Evolutionary conservation across 1,284 basidiomycete genomes (phyloP).

Genomic region (Phellopilus nigrolimitatus): DNA sequence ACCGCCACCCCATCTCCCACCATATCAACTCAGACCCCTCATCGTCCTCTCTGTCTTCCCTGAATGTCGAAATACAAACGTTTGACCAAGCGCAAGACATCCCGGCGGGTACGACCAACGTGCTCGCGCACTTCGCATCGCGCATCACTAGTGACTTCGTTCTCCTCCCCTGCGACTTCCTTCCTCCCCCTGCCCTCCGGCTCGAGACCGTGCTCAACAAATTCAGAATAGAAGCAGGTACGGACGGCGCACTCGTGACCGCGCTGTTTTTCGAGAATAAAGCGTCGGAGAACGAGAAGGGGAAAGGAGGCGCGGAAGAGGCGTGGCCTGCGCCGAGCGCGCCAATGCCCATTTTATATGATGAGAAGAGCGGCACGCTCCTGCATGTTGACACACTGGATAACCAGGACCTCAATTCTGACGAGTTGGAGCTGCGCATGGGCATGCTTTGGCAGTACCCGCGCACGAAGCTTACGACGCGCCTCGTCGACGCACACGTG

Average conservation of each 20-base stretch:
- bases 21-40: slow-evolving; percentile 69
- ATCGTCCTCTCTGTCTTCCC: slow-evolving; percentile 50
- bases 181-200: slow-evolving; percentile 69
- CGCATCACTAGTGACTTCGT: slow-evolving; percentile 82
- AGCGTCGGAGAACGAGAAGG: slow-evolving; percentile 47
- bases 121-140: slow-evolving; percentile 63
- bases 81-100: slow-evolving; percentile 67
- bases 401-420: slow-evolving; percentile 59
- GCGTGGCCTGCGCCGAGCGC: slow-evolving; percentile 55
- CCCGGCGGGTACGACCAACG: slow-evolving; percentile 60
- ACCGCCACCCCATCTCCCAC: slow-evolving; percentile 72
- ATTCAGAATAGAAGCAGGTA: slow-evolving; percentile 67
- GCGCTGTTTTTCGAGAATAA: slow-evolving; percentile 69
- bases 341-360: slow-evolving; percentile 57
- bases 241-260: slow-evolving; percentile 68
- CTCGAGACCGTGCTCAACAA: slow-evolving; percentile 73
- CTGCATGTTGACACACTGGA: slow-evolving; percentile 67
- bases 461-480: slow-evolving; percentile 62
- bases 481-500: slow-evolving; percentile 81
- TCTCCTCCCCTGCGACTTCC: slow-evolving; percentile 85
- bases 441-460: slow-evolving; percentile 73
- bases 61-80: slow-evolving; percentile 69
- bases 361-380: slow-evolving; percentile 59
- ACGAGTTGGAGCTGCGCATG: slow-evolving; percentile 72
- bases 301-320: slow-evolving; percentile 38